Conservation (phyloP, 495 filamentous ascomycete genomes). For the Neurospora terricola region DNA sequence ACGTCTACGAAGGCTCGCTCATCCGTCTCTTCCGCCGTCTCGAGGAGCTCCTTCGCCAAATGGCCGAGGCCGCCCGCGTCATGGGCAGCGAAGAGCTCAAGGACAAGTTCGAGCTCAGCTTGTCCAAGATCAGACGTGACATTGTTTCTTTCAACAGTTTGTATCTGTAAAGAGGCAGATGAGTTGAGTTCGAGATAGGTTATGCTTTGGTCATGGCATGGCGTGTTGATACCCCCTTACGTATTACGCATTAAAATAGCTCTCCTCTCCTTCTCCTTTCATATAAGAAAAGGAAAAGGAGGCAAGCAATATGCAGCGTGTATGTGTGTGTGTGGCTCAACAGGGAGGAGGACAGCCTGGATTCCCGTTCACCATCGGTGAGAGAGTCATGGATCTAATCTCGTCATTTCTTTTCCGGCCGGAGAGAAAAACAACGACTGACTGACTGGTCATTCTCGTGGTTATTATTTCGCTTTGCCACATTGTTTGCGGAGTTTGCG, state of each 20-base stretch:
- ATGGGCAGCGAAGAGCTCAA: constrained; percentile 95
- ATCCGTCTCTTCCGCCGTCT: constrained; percentile 92
- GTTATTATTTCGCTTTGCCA: neutral
- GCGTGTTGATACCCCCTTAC: neutral
- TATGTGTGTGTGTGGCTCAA: neutral
- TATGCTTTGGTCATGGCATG: neutral
- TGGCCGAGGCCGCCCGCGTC: constrained; percentile 91
- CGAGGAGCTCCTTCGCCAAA: constrained; percentile 92
- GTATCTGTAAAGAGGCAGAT: constrained; percentile 52
- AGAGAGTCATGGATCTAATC: neutral
- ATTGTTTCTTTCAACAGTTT: constrained; percentile 89
- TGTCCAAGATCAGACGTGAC: constrained; percentile 78
- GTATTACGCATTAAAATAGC: neutral
- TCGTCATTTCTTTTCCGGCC: neutral
- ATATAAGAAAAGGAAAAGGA: neutral
- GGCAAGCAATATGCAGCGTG: neutral
- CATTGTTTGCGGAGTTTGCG: neutral
- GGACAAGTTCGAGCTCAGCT: constrained; percentile 74
- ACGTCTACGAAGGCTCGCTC: constrained; percentile 90
- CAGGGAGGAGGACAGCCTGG: neutral
- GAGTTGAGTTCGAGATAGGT: neutral
- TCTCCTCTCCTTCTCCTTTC: neutral
- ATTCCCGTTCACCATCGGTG: neutral
- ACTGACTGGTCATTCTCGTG: neutral
- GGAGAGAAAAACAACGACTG: neutral